Evolutionary conservation across 257 asterid genomes (phyloP).

Genomic region (Ophiorrhiza pumila): DNA sequence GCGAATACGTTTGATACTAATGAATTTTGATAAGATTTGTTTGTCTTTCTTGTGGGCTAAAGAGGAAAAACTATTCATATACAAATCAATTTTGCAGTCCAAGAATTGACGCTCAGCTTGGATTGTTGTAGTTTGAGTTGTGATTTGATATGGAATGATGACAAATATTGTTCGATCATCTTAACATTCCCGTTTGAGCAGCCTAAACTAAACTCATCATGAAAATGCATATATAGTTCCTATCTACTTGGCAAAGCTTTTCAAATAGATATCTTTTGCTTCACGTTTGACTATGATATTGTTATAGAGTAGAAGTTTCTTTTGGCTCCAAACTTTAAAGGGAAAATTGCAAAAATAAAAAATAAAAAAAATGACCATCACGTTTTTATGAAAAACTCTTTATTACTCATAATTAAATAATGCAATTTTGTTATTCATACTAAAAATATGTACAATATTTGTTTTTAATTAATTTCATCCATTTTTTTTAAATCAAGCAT

Average conservation of each 20-base stretch:
- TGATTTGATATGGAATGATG: not conserved
- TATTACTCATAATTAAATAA: too few relatives aligned
- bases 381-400: too few relatives aligned
- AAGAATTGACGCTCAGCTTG: not conserved
- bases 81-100: conserved; percentile 7
- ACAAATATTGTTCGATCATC: not conserved
- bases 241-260: not conserved
- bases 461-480: too few relatives aligned
- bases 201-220: not conserved
- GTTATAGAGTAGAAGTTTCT: too few relatives aligned
- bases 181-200: conserved; percentile 8
- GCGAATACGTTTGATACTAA: not conserved
- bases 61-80: not conserved
- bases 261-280: too few relatives aligned
- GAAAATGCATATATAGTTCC: not conserved
- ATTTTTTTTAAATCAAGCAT: too few relatives aligned
- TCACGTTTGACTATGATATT: conserved; percentile 2
- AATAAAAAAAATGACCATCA: too few relatives aligned
- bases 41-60: not conserved
- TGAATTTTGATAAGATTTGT: not conserved
- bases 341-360: too few relatives aligned
- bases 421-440: too few relatives aligned
- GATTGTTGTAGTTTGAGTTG: too few relatives aligned
- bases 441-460: too few relatives aligned
- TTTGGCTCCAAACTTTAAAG: too few relatives aligned